A percentile compares a stretch with the other conserved stretches of the same genome.
phyloP scores from a whole-genome alignment of 768 basidiomycete species.

The Russula sp. region DNA sequence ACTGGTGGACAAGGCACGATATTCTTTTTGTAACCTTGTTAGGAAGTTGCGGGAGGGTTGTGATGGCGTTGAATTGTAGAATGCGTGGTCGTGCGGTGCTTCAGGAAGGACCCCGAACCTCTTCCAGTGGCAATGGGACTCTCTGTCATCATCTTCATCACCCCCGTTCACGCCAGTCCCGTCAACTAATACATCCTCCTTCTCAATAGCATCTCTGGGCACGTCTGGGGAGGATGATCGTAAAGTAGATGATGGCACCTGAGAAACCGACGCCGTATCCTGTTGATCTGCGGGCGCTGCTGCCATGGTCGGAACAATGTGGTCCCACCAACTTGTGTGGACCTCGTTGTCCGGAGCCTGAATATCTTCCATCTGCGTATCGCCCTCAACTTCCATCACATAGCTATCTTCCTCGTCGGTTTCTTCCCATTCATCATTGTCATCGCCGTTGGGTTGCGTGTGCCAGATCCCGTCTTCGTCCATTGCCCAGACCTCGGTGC shows the following conservation, averaged over 20 bases:
- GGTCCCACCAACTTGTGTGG: conserved; percentile 22
- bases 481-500: conserved; percentile 35
- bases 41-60: conserved; percentile 72
- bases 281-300: conserved; percentile 8
- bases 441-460: conserved; percentile 25
- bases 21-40: conserved; percentile 74
- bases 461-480: conserved; percentile 38
- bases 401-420: conserved; percentile 33
- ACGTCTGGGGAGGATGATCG: conserved; percentile 28
- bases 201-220: conserved; percentile 29
- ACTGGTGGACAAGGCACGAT: conserved; percentile 69
- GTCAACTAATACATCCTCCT: conserved; percentile 28
- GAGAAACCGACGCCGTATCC: conserved; percentile 20
- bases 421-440: conserved; percentile 32
- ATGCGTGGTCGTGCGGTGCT: conserved; percentile 81
- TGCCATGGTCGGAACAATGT: conserved; percentile 15
- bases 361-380: conserved; percentile 26
- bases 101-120: conserved; percentile 75
- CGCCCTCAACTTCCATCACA: conserved; percentile 36
- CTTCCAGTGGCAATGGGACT: conserved; percentile 62
- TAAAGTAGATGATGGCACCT: conserved; percentile 21
- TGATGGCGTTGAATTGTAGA: conserved; percentile 51
- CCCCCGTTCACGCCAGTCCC: conserved; percentile 22
- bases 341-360: conserved; percentile 7
- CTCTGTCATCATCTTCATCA: conserved; percentile 31